Evolutionary conservation across 2,329 filamentous ascomycete species (phyloP).

Genomic region (Hypomyces perniciosus): DNA sequence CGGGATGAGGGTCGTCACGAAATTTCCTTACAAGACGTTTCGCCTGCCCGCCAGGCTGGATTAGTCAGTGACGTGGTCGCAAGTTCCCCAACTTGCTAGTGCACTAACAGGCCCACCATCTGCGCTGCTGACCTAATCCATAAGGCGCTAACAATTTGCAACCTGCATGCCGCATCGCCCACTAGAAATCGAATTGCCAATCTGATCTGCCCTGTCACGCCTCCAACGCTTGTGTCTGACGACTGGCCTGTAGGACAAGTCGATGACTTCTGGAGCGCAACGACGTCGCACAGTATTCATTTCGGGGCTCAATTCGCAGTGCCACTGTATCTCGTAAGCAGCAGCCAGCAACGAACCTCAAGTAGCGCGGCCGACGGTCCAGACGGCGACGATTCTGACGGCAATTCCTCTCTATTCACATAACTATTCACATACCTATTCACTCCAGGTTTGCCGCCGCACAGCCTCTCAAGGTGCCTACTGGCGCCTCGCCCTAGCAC

Average conservation of each 20-base stretch:
- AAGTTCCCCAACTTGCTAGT: slow-evolving; percentile 2
- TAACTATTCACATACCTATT: neutral
- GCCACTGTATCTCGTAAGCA: slow-evolving; percentile 3
- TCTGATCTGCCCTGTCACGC: slow-evolving; percentile 8
- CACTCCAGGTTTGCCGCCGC: no score
- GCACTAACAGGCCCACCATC: slow-evolving; percentile 11
- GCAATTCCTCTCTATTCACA: slow-evolving; percentile 1
- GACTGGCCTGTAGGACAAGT: neutral
- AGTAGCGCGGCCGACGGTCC: slow-evolving; percentile 8
- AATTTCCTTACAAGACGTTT: neutral
- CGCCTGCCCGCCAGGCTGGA: neutral
- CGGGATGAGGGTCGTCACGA: no score
- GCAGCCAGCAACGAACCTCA: slow-evolving; percentile 1
- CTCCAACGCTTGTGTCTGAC: slow-evolving; percentile 6
- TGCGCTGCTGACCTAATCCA: slow-evolving; percentile 7
- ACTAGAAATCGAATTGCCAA: slow-evolving; percentile 12
- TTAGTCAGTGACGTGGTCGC: neutral
- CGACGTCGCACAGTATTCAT: slow-evolving; percentile 3
- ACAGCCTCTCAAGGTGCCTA: neutral
- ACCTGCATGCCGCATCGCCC: slow-evolving; percentile 10
- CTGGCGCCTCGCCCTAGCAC: neutral
- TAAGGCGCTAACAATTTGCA: slow-evolving; percentile 14
- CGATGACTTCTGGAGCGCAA: slow-evolving; percentile 5
- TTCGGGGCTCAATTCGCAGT: slow-evolving; percentile 5
- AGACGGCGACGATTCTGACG: slow-evolving; percentile 8